phyloP scores from a whole-genome alignment of 441 rosid species.

The Arabidopsis lyrata region DNA sequence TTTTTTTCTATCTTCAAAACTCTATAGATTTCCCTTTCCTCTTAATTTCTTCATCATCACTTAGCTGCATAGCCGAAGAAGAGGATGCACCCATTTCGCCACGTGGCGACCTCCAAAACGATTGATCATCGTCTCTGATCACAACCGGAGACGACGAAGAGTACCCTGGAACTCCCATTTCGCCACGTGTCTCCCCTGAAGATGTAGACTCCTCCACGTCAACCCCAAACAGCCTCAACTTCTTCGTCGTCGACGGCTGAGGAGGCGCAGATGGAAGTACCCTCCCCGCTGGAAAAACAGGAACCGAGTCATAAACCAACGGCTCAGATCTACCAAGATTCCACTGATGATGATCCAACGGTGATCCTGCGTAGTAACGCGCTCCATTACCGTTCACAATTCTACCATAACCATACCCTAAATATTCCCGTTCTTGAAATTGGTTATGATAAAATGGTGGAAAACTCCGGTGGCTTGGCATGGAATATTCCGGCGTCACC shows the following conservation, averaged over 20 bases:
- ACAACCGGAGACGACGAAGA: constrained; percentile 40
- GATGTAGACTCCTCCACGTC: constrained; percentile 60
- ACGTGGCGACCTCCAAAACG: constrained; percentile 35
- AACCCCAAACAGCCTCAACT: constrained; percentile 69
- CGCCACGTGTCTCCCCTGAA: constrained; percentile 42
- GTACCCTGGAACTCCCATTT: constrained; percentile 28
- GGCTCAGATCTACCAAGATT: constrained; percentile 52
- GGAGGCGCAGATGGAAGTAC: constrained; percentile 31
- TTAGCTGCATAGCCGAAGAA: constrained; percentile 37
- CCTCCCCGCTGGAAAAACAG: constrained; percentile 26
- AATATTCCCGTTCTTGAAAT: constrained; percentile 33
- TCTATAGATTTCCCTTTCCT: constrained; percentile 73
- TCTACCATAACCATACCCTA: constrained; percentile 40
- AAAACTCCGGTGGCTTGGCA: constrained; percentile 33
- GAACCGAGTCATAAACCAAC: constrained; percentile 44
- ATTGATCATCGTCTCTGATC: constrained; percentile 33
- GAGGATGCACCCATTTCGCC: constrained; percentile 46
- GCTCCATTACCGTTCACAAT: constrained; percentile 11
- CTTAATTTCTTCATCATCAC: constrained; percentile 51
- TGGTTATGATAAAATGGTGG: constrained; percentile 19
- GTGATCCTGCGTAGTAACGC: constrained; percentile 53
- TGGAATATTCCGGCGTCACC: constrained; percentile 45
- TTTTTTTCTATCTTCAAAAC: constrained; percentile 53
- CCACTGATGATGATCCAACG: constrained; percentile 39
- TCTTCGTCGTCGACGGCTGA: constrained; percentile 36